Percentiles rank a stretch among this genome's conserved stretches.
Evolutionary conservation across 2,329 filamentous ascomycete species (phyloP).

Genomic region (Xylaria digitata): DNA sequence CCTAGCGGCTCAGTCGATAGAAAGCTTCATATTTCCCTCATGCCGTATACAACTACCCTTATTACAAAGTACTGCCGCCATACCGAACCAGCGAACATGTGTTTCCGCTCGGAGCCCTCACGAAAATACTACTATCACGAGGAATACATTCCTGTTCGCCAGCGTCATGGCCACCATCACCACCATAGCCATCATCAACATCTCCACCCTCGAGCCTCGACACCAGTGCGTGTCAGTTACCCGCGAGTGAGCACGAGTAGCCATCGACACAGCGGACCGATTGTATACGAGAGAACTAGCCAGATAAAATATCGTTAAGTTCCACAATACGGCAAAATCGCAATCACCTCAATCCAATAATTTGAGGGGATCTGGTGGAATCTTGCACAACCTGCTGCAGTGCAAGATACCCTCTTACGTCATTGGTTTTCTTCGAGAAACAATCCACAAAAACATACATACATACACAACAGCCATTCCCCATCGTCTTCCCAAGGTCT

Average conservation of each 20-base stretch:
- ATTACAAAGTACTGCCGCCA: conserved; percentile 34
- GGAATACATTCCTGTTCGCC: conserved; percentile 62
- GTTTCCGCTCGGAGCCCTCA: conserved; percentile 58
- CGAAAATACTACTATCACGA: conserved; percentile 67
- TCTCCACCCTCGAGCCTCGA: conserved; percentile 51
- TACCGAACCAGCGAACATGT: conserved; percentile 56
- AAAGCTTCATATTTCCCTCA: neutral
- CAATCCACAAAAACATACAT: neutral
- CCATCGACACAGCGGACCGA: conserved; percentile 49
- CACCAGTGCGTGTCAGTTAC: conserved; percentile 52
- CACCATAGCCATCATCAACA: conserved; percentile 50
- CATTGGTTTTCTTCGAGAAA: conserved; percentile 9
- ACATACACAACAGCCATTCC: neutral
- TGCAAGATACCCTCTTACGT: conserved; percentile 24
- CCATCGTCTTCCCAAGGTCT: neutral
- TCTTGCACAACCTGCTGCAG: conserved; percentile 6
- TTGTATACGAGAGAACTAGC: conserved; percentile 57
- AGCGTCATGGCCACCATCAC: conserved; percentile 50
- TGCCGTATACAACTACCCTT: conserved; percentile 36
- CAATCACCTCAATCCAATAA: neutral
- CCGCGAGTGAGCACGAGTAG: conserved; percentile 56
- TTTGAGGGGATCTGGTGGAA: neutral
- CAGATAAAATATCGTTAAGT: conserved; percentile 49
- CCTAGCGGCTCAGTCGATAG: neutral
- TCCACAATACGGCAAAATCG: neutral